Base-by-base conservation (phyloP, 2,329 filamentous ascomycete genomes). In the Lasiodiplodia sp. region DNA sequence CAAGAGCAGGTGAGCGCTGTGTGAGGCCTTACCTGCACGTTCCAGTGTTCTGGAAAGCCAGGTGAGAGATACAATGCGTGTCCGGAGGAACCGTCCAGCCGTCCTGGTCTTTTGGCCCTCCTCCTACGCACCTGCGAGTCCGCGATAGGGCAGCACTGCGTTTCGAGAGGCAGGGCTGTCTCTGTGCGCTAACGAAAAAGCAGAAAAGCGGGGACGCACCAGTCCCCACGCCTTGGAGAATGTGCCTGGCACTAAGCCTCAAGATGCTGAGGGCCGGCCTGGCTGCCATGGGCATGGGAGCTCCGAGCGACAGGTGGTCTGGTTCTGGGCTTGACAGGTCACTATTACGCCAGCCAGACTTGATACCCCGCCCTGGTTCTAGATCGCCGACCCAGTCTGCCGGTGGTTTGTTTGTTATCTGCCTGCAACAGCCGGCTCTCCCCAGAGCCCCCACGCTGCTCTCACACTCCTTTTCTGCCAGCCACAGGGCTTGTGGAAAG, bases 131-230 rank as follows among this genome's bases (percentile, higher is more conserved):
- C 52, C 21, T 21, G 8, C 40, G 25, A 21, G 21, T 23, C 51
- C 52, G n/a, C 52, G 38, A 58, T 58, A 56, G 40, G 53, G 65
- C 65, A 67, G 53, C 65, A 60, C n/a, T 60, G 65, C 65, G 37
- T 57, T 47, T 18, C 52, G 52, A 66, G 52, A 25, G 34, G 44
- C 65, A 67, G 60, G 60, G 60, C 65, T 67, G 47, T 44, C 40
- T 14, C 55, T 31, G 53, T 58, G 44, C 53, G 65, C 65, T 66
- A 66, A 57, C 64, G 52, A 57, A 66, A 66, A 66, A 67, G 65
- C 65, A 58, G 65, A 67, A 67, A 67, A 67, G 65, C 65, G 65
- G 65, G 65, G 65, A 52, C 65, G 4, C 21, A 5, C 10, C 7
- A 23, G 60, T 64, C 60, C 60, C 60, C 60, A 64, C 60, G 60